A percentile compares a stretch with the other conserved stretches of the same genome.
Evolutionary conservation across 805 yeast genomes (phyloP).

Genomic region (Candida sphagnicola): DNA sequence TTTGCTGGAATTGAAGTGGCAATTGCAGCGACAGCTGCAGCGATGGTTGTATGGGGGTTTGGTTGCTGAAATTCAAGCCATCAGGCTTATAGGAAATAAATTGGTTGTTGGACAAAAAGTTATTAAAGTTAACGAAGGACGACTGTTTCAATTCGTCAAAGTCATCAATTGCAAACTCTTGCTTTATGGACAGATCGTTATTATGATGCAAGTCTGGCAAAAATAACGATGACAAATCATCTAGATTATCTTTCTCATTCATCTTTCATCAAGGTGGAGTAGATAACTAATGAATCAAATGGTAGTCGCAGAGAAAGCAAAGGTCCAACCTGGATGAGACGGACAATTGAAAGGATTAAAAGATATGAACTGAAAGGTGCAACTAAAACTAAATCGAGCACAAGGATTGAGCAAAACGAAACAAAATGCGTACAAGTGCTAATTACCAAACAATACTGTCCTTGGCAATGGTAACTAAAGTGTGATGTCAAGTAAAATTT

Average conservation of each 20-base stretch:
- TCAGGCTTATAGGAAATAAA: slow-evolving; percentile 22
- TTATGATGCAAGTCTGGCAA: slow-evolving; percentile 35
- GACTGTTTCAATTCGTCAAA: neutral
- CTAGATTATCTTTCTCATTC: slow-evolving; percentile 21
- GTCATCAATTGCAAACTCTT: neutral
- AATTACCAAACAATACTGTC: too few species aligned
- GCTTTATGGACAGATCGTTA: neutral
- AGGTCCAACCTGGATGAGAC: too few species aligned
- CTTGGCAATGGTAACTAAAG: too few species aligned
- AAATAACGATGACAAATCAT: slow-evolving; percentile 39
- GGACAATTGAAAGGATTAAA: too few species aligned
- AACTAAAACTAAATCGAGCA: too few species aligned
- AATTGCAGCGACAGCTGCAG: slow-evolving; percentile 2
- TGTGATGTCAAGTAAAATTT: too few species aligned
- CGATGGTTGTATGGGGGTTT: neutral
- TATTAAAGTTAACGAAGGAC: slow-evolving; percentile 7
- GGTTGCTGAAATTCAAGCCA: slow-evolving; percentile 12
- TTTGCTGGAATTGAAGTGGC: neutral
- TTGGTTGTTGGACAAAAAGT: slow-evolving; percentile 13
- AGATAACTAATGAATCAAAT: too few species aligned
- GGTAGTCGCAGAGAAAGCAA: too few species aligned
- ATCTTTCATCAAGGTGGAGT: too few species aligned
- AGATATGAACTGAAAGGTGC: too few species aligned
- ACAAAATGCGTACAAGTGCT: too few species aligned
- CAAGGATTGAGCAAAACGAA: too few species aligned